Evolutionary conservation across 73 alveolate species (phyloP), one percentile per base, ranked within the genome.

Genomic region (Paramecium sonneborni): DNA sequence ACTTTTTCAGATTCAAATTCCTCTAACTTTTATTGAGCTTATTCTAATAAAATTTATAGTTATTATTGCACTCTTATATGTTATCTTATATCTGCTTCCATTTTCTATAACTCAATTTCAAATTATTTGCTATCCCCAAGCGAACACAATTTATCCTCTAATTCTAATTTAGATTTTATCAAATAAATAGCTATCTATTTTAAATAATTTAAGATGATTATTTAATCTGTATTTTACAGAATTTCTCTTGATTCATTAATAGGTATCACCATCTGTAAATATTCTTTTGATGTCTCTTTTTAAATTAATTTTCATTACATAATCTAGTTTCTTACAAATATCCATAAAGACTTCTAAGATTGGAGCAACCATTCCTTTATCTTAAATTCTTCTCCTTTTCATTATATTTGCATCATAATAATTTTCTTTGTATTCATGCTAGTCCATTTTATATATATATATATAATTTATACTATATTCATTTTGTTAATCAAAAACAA

Each of bases 231-330:
- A 39, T 44, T 24, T 43, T 41, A 34, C 9, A 79, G 55, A 24
- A 52, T 7, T 14, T 79, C 90, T 79, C 30, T 79, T 21, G 52
- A 37, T 41, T 79, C 90, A 79, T 79, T 62, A 79, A 79, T 79
- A 23, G 90, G 90, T n/a, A 79, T 79, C 5, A 79, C 90, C 74
- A 30, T 79, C 32, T 46, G 15, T 79, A 79, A 79, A 44, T 39
- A 79, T 43, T 79, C 90, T 21, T 23, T 32, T 32, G 90, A 79
- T 20, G 44, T 23, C 90, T 79, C 68, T 52, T 21, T 30, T 23
- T 79, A 46, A 23, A 79, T 43, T 79, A 79, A 38, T 43, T 20
- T 6, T 39, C 4, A 52, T 43, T 79, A 79, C 90, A 30, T 46
- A 30, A 79, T 79, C 90, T 24, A 79, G 35, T 44, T 79, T 79